Evolutionary conservation across 2,329 filamentous ascomycete genomes (phyloP), one percentile per base, ranked within the genome.

Genomic region (Penicillium sp.): DNA sequence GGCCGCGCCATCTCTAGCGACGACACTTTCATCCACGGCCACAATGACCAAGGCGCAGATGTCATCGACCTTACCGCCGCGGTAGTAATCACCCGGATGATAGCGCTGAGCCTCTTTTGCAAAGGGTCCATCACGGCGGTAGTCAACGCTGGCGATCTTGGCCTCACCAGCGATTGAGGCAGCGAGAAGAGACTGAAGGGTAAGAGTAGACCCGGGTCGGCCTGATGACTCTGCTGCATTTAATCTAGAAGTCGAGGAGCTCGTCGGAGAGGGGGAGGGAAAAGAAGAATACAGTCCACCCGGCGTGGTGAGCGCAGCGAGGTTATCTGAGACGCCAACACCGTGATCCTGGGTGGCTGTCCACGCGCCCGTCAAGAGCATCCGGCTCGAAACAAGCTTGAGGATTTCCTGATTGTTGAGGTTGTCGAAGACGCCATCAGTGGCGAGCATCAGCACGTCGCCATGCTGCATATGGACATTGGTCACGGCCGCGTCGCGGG

Each of bases 351-450:
- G 70, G 1, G 78, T 78, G 53, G 76, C 75, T 14, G 78, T 72
- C 89, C 90, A 96, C 0, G 87, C 89, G 3, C 84, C 84, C 3
- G 75, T 72, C 10, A 76, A 71, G 21, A 81, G 74, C 88, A 98
- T 94, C 18, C 82, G 74, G 33, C 77, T 75, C 51, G 84, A 91
- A 17, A 91, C 82, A 36, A 94, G 81, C 44, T 82, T 80, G 9
- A 98, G 76, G 19, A 94, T 84, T 52, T 98, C 89, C 59, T 94
- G 86, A 57, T 89, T 86, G 59, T 87, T 93, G 20, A 98, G 75
- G 56, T 98, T 98, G 65, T 98, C 93, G 78, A 93, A 93, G 4
- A 97, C 85, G 3, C 93, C 93, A 65, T 98, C 93, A 1, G 89
- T 95, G 2, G 89, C 93, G 53, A 98, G 86, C 13, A 98, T 70